Evolutionary conservation across 73 alveolate genomes (phyloP).

Genomic region (Paramecium sexaurelia): DNA sequence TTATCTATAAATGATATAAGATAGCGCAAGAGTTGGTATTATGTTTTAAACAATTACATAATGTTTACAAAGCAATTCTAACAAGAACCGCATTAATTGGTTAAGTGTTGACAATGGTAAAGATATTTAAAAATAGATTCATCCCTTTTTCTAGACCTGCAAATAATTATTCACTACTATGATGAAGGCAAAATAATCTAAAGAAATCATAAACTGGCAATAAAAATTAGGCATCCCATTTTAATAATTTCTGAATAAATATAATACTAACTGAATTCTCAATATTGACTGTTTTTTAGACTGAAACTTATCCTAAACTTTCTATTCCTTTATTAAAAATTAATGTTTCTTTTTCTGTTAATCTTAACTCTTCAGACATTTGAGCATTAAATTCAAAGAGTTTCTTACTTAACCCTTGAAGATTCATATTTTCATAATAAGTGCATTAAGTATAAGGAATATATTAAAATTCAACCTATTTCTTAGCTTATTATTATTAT

Average conservation of each 20-base stretch:
- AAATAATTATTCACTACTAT: constrained; percentile 51
- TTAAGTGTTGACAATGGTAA: neutral
- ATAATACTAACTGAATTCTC: constrained; percentile 75
- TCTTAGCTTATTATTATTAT: constrained; percentile 67
- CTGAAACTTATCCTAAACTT: constrained; percentile 72
- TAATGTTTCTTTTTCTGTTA: constrained; percentile 82
- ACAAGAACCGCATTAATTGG: neutral
- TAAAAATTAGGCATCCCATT: constrained; percentile 87
- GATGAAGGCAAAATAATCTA: constrained; percentile 91
- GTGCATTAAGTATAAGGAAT: constrained; percentile 77
- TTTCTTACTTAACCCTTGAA: constrained; percentile 93
- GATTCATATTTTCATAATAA: constrained; percentile 83
- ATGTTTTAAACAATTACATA: constrained; percentile 20
- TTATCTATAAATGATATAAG: neutral
- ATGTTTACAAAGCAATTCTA: neutral
- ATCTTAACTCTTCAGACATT: constrained; percentile 70
- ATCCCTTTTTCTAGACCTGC: constrained; percentile 61
- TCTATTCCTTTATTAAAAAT: constrained; percentile 77
- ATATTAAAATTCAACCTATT: constrained; percentile 61
- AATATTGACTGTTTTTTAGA: constrained; percentile 81
- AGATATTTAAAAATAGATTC: neutral
- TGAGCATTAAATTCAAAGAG: constrained; percentile 84
- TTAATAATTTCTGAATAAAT: constrained; percentile 80
- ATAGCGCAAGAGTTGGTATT: neutral
- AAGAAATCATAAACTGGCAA: constrained; percentile 95